Percentiles rank a stretch among this genome's conserved stretches.
phyloP scores from a whole-genome alignment of 352 stramenopile species.

The Globisporangium cylindrosporum region DNA sequence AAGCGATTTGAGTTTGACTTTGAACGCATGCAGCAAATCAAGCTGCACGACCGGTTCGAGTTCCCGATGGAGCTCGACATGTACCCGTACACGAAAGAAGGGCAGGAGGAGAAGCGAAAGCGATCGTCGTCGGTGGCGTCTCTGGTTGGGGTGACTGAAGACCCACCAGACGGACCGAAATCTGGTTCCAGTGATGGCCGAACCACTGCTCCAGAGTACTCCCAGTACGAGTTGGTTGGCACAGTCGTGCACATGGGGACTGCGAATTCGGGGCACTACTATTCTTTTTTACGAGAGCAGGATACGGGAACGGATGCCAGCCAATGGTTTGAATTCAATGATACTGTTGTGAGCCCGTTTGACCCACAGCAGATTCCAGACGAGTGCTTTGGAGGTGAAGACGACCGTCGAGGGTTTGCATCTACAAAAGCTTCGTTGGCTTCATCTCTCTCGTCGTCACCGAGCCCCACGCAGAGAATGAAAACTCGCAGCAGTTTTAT shows the following conservation, averaged over 20 bases:
- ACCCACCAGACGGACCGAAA: conserved; percentile 12
- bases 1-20: conserved; percentile 97
- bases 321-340: conserved; percentile 88
- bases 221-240: conserved; percentile 81
- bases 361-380: conserved; percentile 61
- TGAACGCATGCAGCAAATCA: conserved; percentile 92
- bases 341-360: conserved; percentile 81
- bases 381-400: conserved; percentile 71
- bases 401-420: conserved; percentile 23
- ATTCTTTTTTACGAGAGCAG: conserved; percentile 83
- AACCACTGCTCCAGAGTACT: conserved; percentile 66
- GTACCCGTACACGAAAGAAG: conserved; percentile 88
- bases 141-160: neutral
- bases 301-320: conserved; percentile 27
- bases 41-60: conserved; percentile 93
- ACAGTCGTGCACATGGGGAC: conserved; percentile 89
- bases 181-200: conserved; percentile 27
- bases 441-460: conserved; percentile 17
- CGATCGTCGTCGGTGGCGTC: conserved; percentile 25
- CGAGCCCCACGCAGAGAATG: conserved; percentile 33
- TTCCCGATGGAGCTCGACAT: conserved; percentile 90
- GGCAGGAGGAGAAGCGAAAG: conserved; percentile 61
- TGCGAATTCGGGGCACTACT: conserved; percentile 88
- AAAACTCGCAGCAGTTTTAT: conserved; percentile 89
- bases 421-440: conserved; percentile 5